phyloP scores from a whole-genome alignment of 768 basidiomycete genomes.

The Leucogyrophana mollusca region DNA sequence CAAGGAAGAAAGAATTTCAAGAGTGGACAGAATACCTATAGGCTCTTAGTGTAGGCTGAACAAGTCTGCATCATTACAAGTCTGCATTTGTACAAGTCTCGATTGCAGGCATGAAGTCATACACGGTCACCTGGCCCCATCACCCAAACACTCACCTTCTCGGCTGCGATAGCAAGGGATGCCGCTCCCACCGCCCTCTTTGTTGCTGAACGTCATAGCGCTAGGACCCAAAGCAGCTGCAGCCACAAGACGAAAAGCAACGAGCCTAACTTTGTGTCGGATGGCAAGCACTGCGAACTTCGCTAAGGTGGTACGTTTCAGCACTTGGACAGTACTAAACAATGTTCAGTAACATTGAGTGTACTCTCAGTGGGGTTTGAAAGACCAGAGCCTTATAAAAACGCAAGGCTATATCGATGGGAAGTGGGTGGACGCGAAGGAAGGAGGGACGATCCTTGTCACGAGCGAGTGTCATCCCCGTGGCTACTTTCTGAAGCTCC shows the following conservation, averaged over 20 bases:
- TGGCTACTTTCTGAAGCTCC: not conserved
- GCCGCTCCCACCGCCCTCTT: constrained; percentile 14
- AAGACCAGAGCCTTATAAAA: constrained; percentile 73
- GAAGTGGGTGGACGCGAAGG: constrained; percentile 81
- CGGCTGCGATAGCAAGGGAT: constrained; percentile 5
- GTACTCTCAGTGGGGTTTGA: constrained; percentile 61
- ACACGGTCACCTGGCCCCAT: not conserved
- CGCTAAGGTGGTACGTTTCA: constrained; percentile 31
- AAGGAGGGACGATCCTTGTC: constrained; percentile 70
- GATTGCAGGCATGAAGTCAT: constrained; percentile 5
- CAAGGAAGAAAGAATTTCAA: too few species aligned
- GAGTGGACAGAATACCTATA: too few species aligned
- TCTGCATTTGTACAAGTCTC: too few species aligned
- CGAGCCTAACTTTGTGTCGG: constrained; percentile 29
- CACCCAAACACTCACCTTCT: constrained; percentile 5
- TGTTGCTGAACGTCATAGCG: constrained; percentile 16
- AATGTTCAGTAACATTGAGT: constrained; percentile 9
- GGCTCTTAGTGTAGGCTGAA: too few species aligned
- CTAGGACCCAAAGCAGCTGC: constrained; percentile 15
- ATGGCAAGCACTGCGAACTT: constrained; percentile 56
- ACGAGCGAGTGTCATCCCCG: constrained; percentile 53
- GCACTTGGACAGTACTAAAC: too few species aligned
- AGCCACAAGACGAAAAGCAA: not conserved
- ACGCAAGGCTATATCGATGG: constrained; percentile 81
- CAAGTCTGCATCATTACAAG: too few species aligned